Percentiles rank a stretch among this genome's conserved stretches.
Evolutionary conservation across 495 filamentous ascomycete species (phyloP).

Genomic region (Cairneyella variabilis): DNA sequence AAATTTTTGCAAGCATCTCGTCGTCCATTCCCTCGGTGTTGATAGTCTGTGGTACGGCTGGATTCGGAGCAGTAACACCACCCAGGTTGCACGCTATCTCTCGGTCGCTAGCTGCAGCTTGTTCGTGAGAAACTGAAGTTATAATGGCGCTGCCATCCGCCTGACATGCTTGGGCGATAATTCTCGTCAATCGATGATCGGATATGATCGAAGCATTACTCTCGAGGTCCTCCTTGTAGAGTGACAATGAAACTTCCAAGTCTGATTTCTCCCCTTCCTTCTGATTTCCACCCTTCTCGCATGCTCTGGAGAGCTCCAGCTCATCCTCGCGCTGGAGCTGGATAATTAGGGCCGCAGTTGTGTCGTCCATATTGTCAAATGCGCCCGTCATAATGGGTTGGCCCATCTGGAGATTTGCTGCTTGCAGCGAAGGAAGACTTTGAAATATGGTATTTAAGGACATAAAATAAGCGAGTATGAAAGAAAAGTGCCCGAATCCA

Average conservation of each 20-base stretch:
- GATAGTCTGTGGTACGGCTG: not conserved
- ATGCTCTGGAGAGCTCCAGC: constrained; percentile 15
- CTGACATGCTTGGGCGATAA: constrained; percentile 30
- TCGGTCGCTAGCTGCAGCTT: constrained; percentile 22
- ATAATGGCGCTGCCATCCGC: constrained; percentile 26
- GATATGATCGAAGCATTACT: constrained; percentile 9
- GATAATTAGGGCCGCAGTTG: constrained; percentile 15
- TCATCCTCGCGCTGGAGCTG: constrained; percentile 29
- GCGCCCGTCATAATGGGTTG: not conserved
- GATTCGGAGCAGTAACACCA: constrained; percentile 5
- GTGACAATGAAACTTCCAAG: constrained; percentile 25
- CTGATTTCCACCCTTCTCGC: constrained; percentile 29
- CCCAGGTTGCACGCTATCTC: constrained; percentile 15
- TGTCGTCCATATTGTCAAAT: not conserved
- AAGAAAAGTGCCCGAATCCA: too few relatives aligned
- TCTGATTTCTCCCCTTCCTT: constrained; percentile 28
- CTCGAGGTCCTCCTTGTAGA: constrained; percentile 28
- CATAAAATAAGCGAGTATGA: too few relatives aligned
- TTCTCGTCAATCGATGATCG: constrained; percentile 31
- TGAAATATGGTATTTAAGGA: too few relatives aligned
- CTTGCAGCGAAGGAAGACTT: too few relatives aligned
- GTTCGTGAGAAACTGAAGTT: constrained; percentile 21
- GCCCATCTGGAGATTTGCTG: too few relatives aligned
- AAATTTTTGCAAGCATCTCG: constrained; percentile 19
- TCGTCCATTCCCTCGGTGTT: constrained; percentile 16